phyloP scores from a whole-genome alignment of 208 protist genomes.

The Leishmania turanica region DNA sequence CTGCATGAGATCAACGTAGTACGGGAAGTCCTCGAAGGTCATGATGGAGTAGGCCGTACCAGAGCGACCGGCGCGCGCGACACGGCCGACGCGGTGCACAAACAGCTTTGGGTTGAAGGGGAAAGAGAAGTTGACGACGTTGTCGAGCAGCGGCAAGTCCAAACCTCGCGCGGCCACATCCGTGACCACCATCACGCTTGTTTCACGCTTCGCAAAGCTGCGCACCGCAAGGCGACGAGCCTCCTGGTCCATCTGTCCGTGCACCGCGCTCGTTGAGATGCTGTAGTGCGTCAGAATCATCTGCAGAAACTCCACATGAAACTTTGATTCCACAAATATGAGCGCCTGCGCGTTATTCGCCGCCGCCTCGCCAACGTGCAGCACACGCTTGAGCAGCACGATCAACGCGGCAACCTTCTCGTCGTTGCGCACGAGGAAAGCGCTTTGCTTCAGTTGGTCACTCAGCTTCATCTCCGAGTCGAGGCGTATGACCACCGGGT shows the following conservation, averaged over 20 bases:
- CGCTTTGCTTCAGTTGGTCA: conserved; percentile 94
- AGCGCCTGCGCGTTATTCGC: conserved; percentile 88
- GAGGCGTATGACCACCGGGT: conserved; percentile 97
- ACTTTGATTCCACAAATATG: conserved; percentile 96
- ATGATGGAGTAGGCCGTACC: conserved; percentile 97
- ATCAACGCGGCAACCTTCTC: conserved; percentile 96
- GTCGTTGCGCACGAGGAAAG: conserved; percentile 94
- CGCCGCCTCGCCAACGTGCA: conserved; percentile 61
- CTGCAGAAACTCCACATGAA: conserved; percentile 98
- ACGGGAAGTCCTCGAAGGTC: conserved; percentile 96
- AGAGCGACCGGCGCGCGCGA: conserved; percentile 97
- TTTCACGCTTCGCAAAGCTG: conserved; percentile 91
- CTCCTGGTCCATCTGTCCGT: conserved; percentile 98
- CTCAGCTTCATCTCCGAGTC: conserved; percentile 97
- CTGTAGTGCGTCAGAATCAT: conserved; percentile 86
- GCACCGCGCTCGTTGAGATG: conserved; percentile 85
- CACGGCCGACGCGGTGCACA: conserved; percentile 98
- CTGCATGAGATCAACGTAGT: conserved; percentile 90
- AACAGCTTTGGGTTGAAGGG: conserved; percentile 98
- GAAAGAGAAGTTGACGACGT: conserved; percentile 99
- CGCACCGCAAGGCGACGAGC: conserved; percentile 95
- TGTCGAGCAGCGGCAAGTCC: conserved; percentile 98
- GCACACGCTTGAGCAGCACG: conserved; percentile 90
- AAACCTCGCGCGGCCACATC: conserved; percentile 99
- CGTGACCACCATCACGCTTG: conserved; percentile 97